Evolutionary conservation across 768 basidiomycete genomes (phyloP), one percentile per base, ranked within the genome.

Genomic region (Leccinum subgranulosum): DNA sequence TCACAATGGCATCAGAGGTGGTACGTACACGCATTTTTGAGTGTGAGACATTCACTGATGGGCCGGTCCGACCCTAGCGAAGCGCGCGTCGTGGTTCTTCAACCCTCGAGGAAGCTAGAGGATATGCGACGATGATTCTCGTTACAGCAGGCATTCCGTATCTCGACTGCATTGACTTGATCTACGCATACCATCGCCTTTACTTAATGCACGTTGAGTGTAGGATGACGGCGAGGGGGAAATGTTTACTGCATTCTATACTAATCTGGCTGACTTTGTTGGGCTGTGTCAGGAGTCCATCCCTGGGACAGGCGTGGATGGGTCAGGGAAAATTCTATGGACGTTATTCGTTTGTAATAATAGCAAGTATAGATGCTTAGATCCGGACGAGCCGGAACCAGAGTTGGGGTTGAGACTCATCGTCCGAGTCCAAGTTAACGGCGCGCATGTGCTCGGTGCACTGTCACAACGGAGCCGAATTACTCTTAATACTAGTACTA

Each of bases 11-110:
- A 64, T 70, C 60, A 73, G 69, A 66, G 66, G 73, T 64, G 71
- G 71, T 73, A 72, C 62, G 71, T 73, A 62, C 50, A 43, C 17
- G 19, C 23, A 23, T 19, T 54, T 54, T 64, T 47, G 57, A 56
- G 55, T 52, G 46, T 66, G 62, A 55, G 51, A 56, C 41, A 52
- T 53, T 61, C 57, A 50, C 49, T 70, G 55, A 69, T 67, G 17
- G 54, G 75, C 75, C 70, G 34, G 41, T 43, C 41, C 41, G 49
- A 59, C 68, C 65, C 39, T 74, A 91, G 90, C 89, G 63, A 94
- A 94, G 77, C 90, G 92, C 60, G 90, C 92, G 53, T 94, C 92
- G 57, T 94, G 92, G 92, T 94, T 94, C 76, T 94, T 94, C 81
- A 89, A 87, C 73, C 86, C 89, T 63, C 86, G 88, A 71, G 87